Conservation (phyloP, 768 basidiomycete genomes). For the Astraeus odoratus region DNA sequence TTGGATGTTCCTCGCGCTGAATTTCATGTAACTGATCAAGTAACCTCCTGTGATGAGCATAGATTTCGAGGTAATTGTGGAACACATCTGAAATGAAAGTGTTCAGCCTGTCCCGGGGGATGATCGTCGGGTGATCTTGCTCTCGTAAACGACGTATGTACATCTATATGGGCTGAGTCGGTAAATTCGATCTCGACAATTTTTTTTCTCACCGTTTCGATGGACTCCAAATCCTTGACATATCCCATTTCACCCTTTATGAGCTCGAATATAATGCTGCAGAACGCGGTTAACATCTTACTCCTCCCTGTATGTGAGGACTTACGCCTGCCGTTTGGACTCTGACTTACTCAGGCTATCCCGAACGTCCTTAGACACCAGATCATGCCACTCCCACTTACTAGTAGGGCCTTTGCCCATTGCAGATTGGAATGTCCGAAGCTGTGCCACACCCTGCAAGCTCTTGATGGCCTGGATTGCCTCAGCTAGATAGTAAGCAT, state of each 20-base stretch:
- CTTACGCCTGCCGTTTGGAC: conserved; percentile 79
- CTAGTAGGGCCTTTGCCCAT: conserved; percentile 76
- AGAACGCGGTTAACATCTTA: conserved; percentile 1
- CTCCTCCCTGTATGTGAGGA: conserved; percentile 4
- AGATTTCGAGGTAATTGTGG: conserved; percentile 77
- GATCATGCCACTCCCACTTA: conserved; percentile 88
- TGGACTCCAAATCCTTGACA: conserved; percentile 84
- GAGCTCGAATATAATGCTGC: conserved; percentile 85
- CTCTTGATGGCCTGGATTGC: conserved; percentile 81
- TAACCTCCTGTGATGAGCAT: conserved; percentile 65
- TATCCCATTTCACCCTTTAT: conserved; percentile 96
- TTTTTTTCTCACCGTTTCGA: conserved; percentile 50
- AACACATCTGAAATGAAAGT: conserved; percentile 83
- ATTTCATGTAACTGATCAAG: conserved; percentile 79
- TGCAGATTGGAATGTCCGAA: conserved; percentile 85
- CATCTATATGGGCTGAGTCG: conserved; percentile 43
- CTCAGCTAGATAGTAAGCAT: conserved; percentile 74
- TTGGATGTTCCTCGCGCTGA: conserved; percentile 82
- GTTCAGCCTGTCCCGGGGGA: conserved; percentile 61
- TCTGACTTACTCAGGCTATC: conserved; percentile 63
- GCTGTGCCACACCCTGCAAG: conserved; percentile 71
- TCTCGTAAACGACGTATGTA: conserved; percentile 71
- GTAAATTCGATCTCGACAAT: conserved; percentile 12
- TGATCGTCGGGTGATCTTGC: conserved; percentile 64
- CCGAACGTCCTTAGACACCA: conserved; percentile 64